phyloP scores from a whole-genome alignment of 2,329 filamentous ascomycete genomes.

The Ceratocystis huliohia region DNA sequence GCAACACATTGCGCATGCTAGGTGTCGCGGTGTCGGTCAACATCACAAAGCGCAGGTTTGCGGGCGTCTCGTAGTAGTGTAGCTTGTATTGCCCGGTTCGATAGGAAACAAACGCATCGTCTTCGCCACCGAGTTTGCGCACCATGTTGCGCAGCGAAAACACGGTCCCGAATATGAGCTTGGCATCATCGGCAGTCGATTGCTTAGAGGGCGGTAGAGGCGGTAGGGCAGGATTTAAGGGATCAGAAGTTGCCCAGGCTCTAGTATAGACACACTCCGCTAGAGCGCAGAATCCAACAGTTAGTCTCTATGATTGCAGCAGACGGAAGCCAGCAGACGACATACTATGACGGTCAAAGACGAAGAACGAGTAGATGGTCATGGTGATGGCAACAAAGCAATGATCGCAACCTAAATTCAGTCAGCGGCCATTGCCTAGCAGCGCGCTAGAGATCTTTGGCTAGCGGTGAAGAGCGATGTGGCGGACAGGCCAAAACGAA shows the following conservation, averaged over 20 bases:
- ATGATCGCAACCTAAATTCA: conserved; percentile 9
- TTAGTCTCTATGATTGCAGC: conserved; percentile 16
- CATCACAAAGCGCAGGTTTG: conserved; percentile 92
- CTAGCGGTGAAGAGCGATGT: background rate
- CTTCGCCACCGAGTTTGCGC: conserved; percentile 81
- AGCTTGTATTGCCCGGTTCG: conserved; percentile 93
- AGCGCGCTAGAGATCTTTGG: background rate
- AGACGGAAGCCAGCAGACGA: conserved; percentile 18
- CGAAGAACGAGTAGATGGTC: conserved; percentile 96
- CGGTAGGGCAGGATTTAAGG: conserved; percentile 28
- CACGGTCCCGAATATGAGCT: conserved; percentile 92
- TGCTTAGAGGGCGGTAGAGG: conserved; percentile 22
- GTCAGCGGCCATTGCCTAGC: conserved; percentile 11
- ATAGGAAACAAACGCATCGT: conserved; percentile 91
- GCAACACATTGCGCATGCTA: conserved; percentile 85
- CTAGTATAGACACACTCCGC: conserved; percentile 96
- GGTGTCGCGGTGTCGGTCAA: conserved; percentile 79
- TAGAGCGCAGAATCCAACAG: conserved; percentile 30
- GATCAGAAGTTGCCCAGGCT: conserved; percentile 52
- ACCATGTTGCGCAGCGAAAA: conserved; percentile 96
- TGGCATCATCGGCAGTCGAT: conserved; percentile 62
- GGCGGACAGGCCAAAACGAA: background rate
- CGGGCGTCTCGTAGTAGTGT: conserved; percentile 97
- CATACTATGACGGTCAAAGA: conserved; percentile 95
- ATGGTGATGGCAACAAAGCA: conserved; percentile 36